phyloP scores from a whole-genome alignment of 2,329 filamentous ascomycete species.

The Fusarium sarcochroum region DNA sequence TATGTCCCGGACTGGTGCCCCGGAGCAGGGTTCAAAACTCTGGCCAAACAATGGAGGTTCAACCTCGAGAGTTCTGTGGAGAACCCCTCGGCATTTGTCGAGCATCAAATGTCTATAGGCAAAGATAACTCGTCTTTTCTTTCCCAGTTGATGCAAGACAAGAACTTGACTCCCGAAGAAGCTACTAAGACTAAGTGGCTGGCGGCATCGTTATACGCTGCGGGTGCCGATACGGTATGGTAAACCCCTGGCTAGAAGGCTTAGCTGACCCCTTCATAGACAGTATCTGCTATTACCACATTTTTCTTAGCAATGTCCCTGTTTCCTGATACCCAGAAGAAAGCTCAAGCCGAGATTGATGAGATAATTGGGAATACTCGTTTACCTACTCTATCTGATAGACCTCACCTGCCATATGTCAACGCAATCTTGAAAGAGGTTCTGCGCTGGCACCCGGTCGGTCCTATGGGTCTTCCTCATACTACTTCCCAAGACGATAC shows the following conservation, averaged over 20 bases:
- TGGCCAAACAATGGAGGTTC: constrained; percentile 17
- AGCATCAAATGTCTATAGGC: constrained; percentile 22
- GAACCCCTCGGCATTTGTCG: constrained; percentile 31
- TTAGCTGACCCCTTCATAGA: not conserved
- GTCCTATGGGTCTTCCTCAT: constrained; percentile 56
- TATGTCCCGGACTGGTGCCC: constrained; percentile 27
- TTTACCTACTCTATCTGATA: constrained; percentile 42
- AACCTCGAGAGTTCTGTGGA: constrained; percentile 25
- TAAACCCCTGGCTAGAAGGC: accelerated
- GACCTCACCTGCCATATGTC: constrained; percentile 46
- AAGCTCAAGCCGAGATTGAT: constrained; percentile 37
- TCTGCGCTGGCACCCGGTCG: constrained; percentile 48
- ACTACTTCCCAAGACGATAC: constrained; percentile 50
- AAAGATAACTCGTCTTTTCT: constrained; percentile 28
- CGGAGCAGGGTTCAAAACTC: constrained; percentile 26
- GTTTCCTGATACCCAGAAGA: constrained; percentile 17
- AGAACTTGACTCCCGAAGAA: not conserved
- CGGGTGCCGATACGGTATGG: constrained; percentile 39
- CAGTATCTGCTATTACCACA: constrained; percentile 26
- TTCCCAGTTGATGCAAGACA: constrained; percentile 8
- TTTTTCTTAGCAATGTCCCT: constrained; percentile 37
- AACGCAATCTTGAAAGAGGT: constrained; percentile 49
- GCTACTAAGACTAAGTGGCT: constrained; percentile 35
- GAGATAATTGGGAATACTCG: constrained; percentile 42
- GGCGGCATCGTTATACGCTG: constrained; percentile 36